Conservation (phyloP, 2,329 filamentous ascomycete genomes). For the Diaporthe ilicicola region DNA sequence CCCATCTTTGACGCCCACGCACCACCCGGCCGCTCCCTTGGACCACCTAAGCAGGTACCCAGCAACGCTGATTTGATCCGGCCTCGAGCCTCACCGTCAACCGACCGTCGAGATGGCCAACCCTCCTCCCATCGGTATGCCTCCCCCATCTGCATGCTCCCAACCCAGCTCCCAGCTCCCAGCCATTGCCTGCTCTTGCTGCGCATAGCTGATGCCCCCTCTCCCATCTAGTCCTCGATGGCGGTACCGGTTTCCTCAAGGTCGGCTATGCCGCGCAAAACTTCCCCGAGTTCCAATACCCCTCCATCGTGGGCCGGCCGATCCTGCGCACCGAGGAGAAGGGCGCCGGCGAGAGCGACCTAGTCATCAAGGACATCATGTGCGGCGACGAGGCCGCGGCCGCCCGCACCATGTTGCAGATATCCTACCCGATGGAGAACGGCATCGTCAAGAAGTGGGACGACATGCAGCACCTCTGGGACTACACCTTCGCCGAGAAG, state of each 20-base stretch:
- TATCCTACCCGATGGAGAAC: constrained; percentile 99
- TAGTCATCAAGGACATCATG: constrained; percentile 97
- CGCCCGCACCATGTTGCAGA: constrained; percentile 95
- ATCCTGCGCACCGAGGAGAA: constrained; percentile 96
- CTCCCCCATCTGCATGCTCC: constrained; percentile 33
- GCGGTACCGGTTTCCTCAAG: constrained; percentile 99
- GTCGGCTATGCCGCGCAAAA: constrained; percentile 99
- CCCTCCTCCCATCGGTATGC: constrained; percentile 64
- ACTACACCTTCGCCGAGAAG: constrained; percentile 98
- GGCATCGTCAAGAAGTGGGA: constrained; percentile 99
- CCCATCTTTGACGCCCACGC: not conserved
- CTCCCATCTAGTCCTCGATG: constrained; percentile 84
- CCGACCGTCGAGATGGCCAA: constrained; percentile 52
- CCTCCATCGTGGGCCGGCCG: constrained; percentile 96
- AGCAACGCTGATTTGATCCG: constrained; percentile 29
- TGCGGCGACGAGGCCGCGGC: constrained; percentile 98
- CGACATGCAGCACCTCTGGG: constrained; percentile 99
- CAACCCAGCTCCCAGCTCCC: not conserved
- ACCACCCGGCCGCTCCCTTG: not conserved
- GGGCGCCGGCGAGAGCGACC: constrained; percentile 56
- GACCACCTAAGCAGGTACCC: not conserved
- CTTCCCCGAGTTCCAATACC: constrained; percentile 98
- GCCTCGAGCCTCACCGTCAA: constrained; percentile 42
- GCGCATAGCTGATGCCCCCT: constrained; percentile 23
- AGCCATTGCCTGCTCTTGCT: constrained; percentile 6